Conservation (phyloP, 495 filamentous ascomycete species). For the Tuber aestivum region DNA sequence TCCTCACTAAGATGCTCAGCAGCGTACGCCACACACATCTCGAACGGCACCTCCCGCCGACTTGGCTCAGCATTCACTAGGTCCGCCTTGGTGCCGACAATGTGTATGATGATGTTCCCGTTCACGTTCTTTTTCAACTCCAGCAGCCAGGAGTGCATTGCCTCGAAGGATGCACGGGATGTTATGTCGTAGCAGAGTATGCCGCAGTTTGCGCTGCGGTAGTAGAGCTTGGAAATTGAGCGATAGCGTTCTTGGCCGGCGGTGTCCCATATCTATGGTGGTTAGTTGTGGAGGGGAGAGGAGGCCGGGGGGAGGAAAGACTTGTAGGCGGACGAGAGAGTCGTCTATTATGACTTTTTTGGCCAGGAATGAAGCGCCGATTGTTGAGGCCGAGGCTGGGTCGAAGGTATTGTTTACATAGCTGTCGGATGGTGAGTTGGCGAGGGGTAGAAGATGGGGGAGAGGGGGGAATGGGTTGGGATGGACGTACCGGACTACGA, state of each 20-base stretch:
- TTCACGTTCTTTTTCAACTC: conserved; percentile 43
- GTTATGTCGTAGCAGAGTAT: conserved; percentile 95
- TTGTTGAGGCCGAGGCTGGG: conserved; percentile 67
- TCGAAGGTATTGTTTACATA: conserved; percentile 76
- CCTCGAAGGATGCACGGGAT: conserved; percentile 73
- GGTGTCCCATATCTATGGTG: conserved; percentile 40
- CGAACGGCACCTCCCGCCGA: conserved; percentile 77
- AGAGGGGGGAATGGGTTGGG: conserved; percentile 15
- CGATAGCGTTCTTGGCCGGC: conserved; percentile 95
- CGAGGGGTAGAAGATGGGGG: background rate
- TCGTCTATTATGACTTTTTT: conserved; percentile 84
- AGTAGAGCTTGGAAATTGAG: conserved; percentile 87
- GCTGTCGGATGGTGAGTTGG: conserved; percentile 49
- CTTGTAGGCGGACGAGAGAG: conserved; percentile 43
- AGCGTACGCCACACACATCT: conserved; percentile 88
- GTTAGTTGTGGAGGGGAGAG: conserved; percentile 16
- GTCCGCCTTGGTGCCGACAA: conserved; percentile 93
- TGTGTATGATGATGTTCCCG: conserved; percentile 80
- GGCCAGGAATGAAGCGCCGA: conserved; percentile 90
- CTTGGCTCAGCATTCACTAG: conserved; percentile 75
- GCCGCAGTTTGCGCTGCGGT: conserved; percentile 88
- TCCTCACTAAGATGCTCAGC: conserved; percentile 64
- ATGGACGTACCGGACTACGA: conserved; percentile 69
- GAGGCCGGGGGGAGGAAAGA: conserved; percentile 62
- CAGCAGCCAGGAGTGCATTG: conserved; percentile 79